Evolutionary conservation across 1,139 yeast species (phyloP).

Genomic region (Saccharomyces pastorianus): DNA sequence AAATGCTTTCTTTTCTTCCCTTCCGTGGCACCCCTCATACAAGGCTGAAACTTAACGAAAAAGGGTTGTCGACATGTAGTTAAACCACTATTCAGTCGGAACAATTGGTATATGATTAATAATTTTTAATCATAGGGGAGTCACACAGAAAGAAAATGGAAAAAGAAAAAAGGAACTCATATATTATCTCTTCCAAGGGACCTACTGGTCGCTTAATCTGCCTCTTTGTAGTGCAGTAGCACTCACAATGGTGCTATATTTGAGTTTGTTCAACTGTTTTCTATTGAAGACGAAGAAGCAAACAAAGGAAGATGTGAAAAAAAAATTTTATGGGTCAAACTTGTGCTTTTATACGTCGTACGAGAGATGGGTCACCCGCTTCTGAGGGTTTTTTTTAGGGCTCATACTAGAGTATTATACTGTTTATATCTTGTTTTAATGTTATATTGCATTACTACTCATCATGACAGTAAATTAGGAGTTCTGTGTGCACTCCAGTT

Average conservation of each 20-base stretch:
- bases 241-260: neutral
- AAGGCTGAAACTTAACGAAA: conserved; percentile 36
- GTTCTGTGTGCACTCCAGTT: neutral
- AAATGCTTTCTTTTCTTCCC: conserved; percentile 1
- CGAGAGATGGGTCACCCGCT: neutral
- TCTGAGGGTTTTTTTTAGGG: neutral
- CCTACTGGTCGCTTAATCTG: neutral
- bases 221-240: neutral
- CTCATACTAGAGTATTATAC: neutral
- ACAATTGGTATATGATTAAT: conserved; percentile 31
- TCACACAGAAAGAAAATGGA: conserved; percentile 2
- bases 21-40: conserved; percentile 24
- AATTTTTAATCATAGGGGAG: conserved; percentile 24
- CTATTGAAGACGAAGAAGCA: no score
- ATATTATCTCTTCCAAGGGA: conserved; percentile 11
- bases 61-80: conserved; percentile 32
- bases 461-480: neutral
- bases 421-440: neutral
- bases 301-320: neutral
- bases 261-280: neutral
- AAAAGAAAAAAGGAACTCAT: conserved; percentile 1
- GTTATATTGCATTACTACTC: neutral
- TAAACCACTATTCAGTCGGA: conserved; percentile 34
- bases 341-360: neutral
- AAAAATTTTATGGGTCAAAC: neutral